Percentiles rank a stretch among this genome's conserved stretches.
phyloP scores from a whole-genome alignment of 805 yeast genomes.

The Ogataea henricii region DNA sequence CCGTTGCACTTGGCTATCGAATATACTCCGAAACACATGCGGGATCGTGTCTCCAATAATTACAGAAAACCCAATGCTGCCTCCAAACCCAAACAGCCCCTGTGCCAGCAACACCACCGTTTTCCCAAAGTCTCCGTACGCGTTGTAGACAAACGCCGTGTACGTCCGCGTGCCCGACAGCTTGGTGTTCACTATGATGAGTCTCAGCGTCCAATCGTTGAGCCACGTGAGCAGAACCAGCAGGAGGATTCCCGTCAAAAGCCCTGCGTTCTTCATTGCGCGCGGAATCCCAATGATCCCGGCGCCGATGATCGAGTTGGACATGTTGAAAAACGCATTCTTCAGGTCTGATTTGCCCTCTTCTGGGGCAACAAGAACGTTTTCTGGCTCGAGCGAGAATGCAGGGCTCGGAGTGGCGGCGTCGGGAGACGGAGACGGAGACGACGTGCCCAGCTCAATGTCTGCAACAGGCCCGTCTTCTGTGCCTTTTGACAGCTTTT shows the following conservation, averaged over 20 bases:
- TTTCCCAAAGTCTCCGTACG: constrained; percentile 77
- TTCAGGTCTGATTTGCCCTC: constrained; percentile 56
- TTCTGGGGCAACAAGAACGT: constrained; percentile 16
- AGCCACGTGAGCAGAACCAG: constrained; percentile 62
- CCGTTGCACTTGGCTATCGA: constrained; percentile 46
- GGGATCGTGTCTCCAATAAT: constrained; percentile 96
- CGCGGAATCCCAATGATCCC: constrained; percentile 95
- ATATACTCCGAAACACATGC: constrained; percentile 72
- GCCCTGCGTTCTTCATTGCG: constrained; percentile 80
- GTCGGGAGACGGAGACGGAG: not conserved
- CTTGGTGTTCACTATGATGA: constrained; percentile 81
- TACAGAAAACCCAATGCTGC: constrained; percentile 89
- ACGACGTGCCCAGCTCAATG: no score
- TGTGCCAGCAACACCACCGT: constrained; percentile 70
- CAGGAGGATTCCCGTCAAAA: constrained; percentile 68
- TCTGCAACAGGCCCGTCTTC: not conserved
- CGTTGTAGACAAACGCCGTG: constrained; percentile 79
- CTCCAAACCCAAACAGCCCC: constrained; percentile 91
- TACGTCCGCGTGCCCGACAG: constrained; percentile 75
- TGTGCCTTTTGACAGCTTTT: not conserved
- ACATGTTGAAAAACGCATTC: constrained; percentile 97
- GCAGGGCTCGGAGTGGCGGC: constrained; percentile 3
- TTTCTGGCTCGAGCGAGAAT: not conserved
- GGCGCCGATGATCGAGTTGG: constrained; percentile 92
- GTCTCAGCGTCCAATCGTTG: constrained; percentile 84